Conservation (phyloP, 1,139 yeast species). For the Geotrichum fermentans region DNA sequence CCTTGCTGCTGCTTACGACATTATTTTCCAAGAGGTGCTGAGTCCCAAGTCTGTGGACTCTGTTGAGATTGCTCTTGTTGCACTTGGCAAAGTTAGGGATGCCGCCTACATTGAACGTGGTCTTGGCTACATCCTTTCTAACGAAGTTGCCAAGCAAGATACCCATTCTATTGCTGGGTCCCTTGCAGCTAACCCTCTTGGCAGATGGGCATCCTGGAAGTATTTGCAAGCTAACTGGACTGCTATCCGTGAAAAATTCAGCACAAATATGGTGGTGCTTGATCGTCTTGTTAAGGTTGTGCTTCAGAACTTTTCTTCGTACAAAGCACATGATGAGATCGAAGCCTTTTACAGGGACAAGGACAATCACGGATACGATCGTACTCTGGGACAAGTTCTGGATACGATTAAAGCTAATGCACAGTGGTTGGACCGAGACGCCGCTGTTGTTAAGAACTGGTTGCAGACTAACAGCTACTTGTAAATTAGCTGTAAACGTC, state of each 20-base stretch:
- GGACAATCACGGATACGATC: conserved; percentile 45
- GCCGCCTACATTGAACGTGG: conserved; percentile 40
- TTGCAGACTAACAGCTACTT: conserved; percentile 24
- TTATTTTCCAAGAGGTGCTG: conserved; percentile 47
- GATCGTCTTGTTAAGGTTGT: conserved; percentile 60
- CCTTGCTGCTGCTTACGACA: conserved; percentile 43
- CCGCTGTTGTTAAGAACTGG: conserved; percentile 35
- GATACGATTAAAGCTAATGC: conserved; percentile 32
- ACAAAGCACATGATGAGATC: conserved; percentile 45
- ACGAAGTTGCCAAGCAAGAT: conserved; percentile 64
- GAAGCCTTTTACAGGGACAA: conserved; percentile 49
- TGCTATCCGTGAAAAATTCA: conserved; percentile 45
- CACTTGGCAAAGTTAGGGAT: conserved; percentile 54
- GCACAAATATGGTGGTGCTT: conserved; percentile 55
- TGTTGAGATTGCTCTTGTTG: conserved; percentile 57
- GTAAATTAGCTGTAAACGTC: neutral
- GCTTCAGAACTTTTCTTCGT: conserved; percentile 46
- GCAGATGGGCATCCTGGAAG: conserved; percentile 52
- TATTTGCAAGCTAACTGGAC: conserved; percentile 54
- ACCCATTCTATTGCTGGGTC: conserved; percentile 56
- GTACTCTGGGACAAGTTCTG: conserved; percentile 34
- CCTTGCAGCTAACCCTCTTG: conserved; percentile 48
- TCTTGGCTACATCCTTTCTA: conserved; percentile 41
- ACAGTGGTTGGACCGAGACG: conserved; percentile 36
- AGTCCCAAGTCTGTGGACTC: conserved; percentile 61